Base-by-base conservation (phyloP, 495 filamentous ascomycete species). In the Xylaria castorea region DNA sequence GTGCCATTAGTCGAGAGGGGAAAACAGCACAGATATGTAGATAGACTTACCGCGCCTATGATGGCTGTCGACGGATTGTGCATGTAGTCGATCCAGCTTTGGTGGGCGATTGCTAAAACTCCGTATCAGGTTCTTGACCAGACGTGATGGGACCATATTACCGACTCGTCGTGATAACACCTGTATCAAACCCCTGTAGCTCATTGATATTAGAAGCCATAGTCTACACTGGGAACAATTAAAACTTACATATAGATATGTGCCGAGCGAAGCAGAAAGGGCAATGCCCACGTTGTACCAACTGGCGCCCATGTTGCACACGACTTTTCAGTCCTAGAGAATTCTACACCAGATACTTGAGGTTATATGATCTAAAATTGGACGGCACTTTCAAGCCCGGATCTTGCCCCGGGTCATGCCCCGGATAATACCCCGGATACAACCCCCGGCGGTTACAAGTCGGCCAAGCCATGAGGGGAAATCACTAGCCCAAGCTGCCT, bases 11-110 rank as follows among this genome's bases (percentile, higher is more conserved):
- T 38, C 27, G 9, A 60, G 44, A n/a, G 18, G 75, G 2, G 0
- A 30, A 62, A 65, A 12, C 1, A 11, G 9, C 7, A 32, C 25
- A 0, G 14, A 32, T 14, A 51, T 27, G 32, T 1, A 51, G 27
- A 20, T 34, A 51, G 11, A 51, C 14, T 66, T 75, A 88, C 87
- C n/a, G 88, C 87, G 71, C 88, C 88, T n/a, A 86, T 88, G 7
- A 89, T 75, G 0, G 81, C 87, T 71, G 85, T 80, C 22, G 86
- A 87, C 9, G 88, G 88, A 53, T 86, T 73, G 44, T 84, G 40
- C 87, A 90, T 89, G 74, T 89, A 90, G 73, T 87, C 82, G 61
- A 89, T 84, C 87, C 86, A 90, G 76, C 87, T 89, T 76, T 86
- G 75, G 74, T 90, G 88, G 14, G 88, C 87, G 67, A 90, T 90